phyloP scores from a whole-genome alignment of 345 rosid species.

The Punica granatum region DNA sequence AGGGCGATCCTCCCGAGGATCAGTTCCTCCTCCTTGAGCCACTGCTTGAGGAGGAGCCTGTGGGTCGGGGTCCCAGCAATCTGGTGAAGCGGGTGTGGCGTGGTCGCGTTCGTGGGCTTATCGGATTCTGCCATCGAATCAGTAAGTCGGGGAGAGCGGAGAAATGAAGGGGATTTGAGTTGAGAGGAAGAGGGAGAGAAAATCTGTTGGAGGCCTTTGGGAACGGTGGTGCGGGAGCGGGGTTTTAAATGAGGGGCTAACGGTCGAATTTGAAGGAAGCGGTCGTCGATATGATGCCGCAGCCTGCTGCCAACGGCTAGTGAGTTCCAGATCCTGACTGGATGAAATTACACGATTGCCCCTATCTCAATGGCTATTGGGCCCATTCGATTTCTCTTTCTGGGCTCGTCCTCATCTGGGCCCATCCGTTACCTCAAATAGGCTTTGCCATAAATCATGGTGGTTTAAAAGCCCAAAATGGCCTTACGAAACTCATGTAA shows the following conservation, averaged over 20 bases:
- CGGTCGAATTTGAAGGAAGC: constrained; percentile 11
- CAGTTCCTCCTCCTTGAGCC: constrained; percentile 91
- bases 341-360: not conserved
- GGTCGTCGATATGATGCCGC: not conserved
- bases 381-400: too few species aligned
- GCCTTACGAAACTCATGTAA: too few species aligned
- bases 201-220: not conserved
- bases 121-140: constrained; percentile 36
- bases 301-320: constrained; percentile 11
- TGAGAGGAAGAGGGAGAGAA: constrained; percentile 1
- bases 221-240: constrained; percentile 22
- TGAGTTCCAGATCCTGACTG: not conserved
- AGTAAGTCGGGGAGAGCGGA: constrained; percentile 8
- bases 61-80: constrained; percentile 86
- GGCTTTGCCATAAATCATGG: too few species aligned
- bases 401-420: too few species aligned
- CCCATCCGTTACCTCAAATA: too few species aligned
- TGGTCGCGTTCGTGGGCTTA: constrained; percentile 20
- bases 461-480: too few species aligned
- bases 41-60: constrained; percentile 89
- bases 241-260: constrained; percentile 11
- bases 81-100: constrained; percentile 79
- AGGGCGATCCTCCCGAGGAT: constrained; percentile 60
- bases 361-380: not conserved
- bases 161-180: constrained; percentile 3